Evolutionary conservation across 192 early-diverging fungal species (phyloP), one percentile per base, ranked within the genome.

Genomic region (Rhizophlyctis rosea): DNA sequence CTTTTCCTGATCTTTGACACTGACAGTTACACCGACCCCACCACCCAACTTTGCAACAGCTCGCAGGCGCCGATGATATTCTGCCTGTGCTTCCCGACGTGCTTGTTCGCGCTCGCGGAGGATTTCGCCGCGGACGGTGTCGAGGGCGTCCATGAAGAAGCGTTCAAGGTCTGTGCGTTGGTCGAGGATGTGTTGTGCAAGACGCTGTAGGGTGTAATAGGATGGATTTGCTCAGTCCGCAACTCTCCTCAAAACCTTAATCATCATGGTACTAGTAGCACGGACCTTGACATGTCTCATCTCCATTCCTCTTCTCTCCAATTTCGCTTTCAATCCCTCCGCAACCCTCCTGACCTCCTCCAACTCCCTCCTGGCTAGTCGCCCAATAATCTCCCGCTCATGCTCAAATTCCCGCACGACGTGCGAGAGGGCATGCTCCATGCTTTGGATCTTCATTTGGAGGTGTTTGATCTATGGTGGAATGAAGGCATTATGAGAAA

Each of bases 61-160:
- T 61, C 67, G 60, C 61, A 83, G 73, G 29, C 70, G 76, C 29
- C 64, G 50, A 29, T 84, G 79, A 54, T 83, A 81, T 31, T 75
- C 71, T 9, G 56, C 69, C 35, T 76, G 65, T 13, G 62, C 68
- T 7, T 36, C 57, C 44, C 64, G 75, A 44, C 64, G 58, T 33
- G 59, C 65, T 48, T 31, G 33, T 21, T 77, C 61, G 14, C 59
- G 57, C 28, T 79, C 70, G 14, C 60, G 39, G 29, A 24, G 21
- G 25, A 81, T 70, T 57, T 82, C 71, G 28, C 47, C 47, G 11
- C 74, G 69, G 7, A 86, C 80, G 36, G 65, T 61, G 34, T 85
- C 84, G 18, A 86, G 60, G 24, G 84, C 62, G 44, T 86, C 84
- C 80, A 86, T 75, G 62, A 86, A 86, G 68, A 86, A 86, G 34